A percentile compares a stretch with the other conserved stretches of the same genome.
Conservation (phyloP, 768 basidiomycete genomes). For the Grammothele lineata region DNA sequence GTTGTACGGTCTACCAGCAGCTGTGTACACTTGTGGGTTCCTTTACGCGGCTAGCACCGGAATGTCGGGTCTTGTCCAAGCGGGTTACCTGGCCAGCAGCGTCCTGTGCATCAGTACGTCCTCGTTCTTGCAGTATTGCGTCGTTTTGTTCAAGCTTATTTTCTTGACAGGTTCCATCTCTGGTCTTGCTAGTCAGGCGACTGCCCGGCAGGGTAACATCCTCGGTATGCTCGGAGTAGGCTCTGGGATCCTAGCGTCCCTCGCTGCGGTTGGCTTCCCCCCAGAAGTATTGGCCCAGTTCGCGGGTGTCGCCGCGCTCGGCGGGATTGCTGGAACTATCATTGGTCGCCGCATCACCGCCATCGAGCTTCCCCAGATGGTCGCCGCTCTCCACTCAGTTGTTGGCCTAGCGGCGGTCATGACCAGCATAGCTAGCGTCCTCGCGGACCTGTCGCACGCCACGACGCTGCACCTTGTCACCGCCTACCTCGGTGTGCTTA, state of each 20-base stretch:
- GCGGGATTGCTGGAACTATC: constrained; percentile 62
- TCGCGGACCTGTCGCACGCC: constrained; percentile 65
- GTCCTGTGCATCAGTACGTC: constrained; percentile 75
- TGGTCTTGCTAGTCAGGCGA: constrained; percentile 72
- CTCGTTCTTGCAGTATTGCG: no score
- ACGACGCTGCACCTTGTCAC: constrained; percentile 75
- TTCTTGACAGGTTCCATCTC: constrained; percentile 61
- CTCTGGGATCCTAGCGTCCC: constrained; percentile 75
- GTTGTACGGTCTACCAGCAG: constrained; percentile 76
- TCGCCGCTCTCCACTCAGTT: constrained; percentile 78
- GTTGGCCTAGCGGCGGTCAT: constrained; percentile 88
- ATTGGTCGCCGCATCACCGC: constrained; percentile 83
- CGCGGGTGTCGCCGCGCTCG: constrained; percentile 70
- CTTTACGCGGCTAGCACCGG: constrained; percentile 79
- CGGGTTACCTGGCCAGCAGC: constrained; percentile 82
- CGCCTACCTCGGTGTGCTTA: constrained; percentile 82
- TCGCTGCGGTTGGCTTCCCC: constrained; percentile 81
- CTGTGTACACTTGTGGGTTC: constrained; percentile 81
- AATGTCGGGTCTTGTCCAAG: constrained; percentile 82
- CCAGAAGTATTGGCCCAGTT: constrained; percentile 74
- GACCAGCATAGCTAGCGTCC: constrained; percentile 79
- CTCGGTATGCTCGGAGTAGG: constrained; percentile 85
- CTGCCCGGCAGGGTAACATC: constrained; percentile 83
- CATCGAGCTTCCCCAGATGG: constrained; percentile 85
- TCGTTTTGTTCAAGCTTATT: no score